These are phyloP conservation scores for Hysterium pulicare DNA, from an alignment of 2,329 filamentous ascomycete genomes.

Conservation along the genomic window DNA sequence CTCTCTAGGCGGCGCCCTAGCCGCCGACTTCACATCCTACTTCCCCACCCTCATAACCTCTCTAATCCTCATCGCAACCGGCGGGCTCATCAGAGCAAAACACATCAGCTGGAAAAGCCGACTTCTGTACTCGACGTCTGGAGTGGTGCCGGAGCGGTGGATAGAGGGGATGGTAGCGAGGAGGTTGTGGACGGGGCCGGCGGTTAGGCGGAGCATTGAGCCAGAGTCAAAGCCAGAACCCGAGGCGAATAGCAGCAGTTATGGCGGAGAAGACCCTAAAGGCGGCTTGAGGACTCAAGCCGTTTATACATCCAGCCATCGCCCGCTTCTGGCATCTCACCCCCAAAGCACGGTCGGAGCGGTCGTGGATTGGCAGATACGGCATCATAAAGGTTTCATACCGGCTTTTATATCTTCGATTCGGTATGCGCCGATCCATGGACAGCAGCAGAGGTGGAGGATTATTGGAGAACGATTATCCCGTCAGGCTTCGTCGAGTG, in stretches of 20 bases:
- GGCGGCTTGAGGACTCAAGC: slow-evolving; percentile 14
- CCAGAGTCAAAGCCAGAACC: slow-evolving; percentile 11
- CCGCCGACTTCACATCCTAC: slow-evolving; percentile 65
- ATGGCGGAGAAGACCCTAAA: too few relatives aligned
- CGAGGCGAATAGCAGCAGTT: too few relatives aligned
- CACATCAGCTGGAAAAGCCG: slow-evolving; percentile 61
- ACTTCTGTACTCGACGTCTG: slow-evolving; percentile 60
- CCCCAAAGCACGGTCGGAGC: slow-evolving; percentile 57
- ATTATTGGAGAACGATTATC: slow-evolving; percentile 52
- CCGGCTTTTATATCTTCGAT: slow-evolving; percentile 69
- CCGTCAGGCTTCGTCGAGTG: slow-evolving; percentile 33
- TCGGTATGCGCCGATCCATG: slow-evolving; percentile 65
- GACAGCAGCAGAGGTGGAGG: slow-evolving; percentile 61
- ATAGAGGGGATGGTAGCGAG: slow-evolving; percentile 46
- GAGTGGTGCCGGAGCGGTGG: slow-evolving; percentile 58
- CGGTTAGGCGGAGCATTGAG: slow-evolving; percentile 19
- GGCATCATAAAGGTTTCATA: slow-evolving; percentile 64
- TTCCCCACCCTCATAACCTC: slow-evolving; percentile 66
- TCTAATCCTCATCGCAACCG: slow-evolving; percentile 74
- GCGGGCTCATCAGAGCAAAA: slow-evolving; percentile 66
- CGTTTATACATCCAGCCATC: slow-evolving; percentile 19
- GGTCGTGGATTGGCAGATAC: slow-evolving; percentile 68
- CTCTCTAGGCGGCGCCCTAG: slow-evolving; percentile 75
- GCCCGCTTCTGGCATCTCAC: slow-evolving; percentile 49
- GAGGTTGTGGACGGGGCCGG: slow-evolving; percentile 27